Base-by-base conservation (phyloP, 805 yeast genomes). In the Scheffersomyces stipitis region DNA sequence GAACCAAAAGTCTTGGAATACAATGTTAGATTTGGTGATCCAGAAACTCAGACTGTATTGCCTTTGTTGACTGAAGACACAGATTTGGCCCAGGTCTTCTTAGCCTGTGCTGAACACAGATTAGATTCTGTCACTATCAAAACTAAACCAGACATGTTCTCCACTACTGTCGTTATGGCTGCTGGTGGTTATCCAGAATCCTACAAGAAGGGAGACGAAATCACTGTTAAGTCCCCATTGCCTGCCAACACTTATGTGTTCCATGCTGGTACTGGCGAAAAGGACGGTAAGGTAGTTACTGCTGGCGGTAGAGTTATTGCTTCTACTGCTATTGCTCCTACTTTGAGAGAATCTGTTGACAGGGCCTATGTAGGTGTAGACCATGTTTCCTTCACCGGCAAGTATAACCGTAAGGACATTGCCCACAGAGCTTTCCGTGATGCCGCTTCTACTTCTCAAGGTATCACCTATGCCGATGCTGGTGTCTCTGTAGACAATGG, bases 401-500 rank as follows among this genome's bases (percentile, higher is more conserved):
- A 82, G 63, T 89, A 91, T 69, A 83, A 77, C 76, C 81, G 99
- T 64, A 82, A 67, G 18, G 99, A 93, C 60, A 93, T 93, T 60
- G 99, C 98, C 2, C 96, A 93, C 68, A 80, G 95, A 56, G 99
- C 98, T 3, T 89, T 93, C 73, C 78, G 86, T 48, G 80, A 77
- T 30, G 59, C 60, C 7, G 24, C 34, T 3, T 54, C 60, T 12
- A 46, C 52, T 15, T 41, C 51, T 5, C 46, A 45, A 6, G 72
- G 70, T 26, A 78, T 91, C 51, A 93, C 99, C 0, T 93, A 93
- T 52, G 97, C 88, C 40, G 87, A 82, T 46, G 87, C 99, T 13
- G 99, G 99, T 67, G 99, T 93, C 27, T 88, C 96, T 34, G 97
- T 93, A 31, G 99, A 93, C 59, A 83, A 86, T 43, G 99, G 99